Percentiles rank a stretch among this genome's conserved stretches.
Evolutionary conservation across 2,329 filamentous ascomycete species (phyloP).

Genomic region (Incumbomyces delicatus): DNA sequence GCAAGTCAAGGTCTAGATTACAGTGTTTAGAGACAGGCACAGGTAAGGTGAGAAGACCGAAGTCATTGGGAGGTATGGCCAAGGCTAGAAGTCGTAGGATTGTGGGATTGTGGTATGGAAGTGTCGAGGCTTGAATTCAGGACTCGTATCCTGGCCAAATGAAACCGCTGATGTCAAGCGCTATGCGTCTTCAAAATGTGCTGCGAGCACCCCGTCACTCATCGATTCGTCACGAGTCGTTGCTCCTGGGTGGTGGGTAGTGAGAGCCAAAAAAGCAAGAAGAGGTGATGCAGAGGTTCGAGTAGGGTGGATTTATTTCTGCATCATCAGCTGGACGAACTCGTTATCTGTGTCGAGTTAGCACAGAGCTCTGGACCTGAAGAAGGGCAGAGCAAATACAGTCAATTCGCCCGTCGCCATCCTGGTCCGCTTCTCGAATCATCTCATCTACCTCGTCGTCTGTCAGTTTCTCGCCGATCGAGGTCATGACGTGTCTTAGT

Average conservation of each 20-base stretch:
- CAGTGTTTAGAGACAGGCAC: no score
- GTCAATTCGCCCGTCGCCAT: slow-evolving; percentile 79
- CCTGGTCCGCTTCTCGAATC: slow-evolving; percentile 85
- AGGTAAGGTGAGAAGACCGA: no score
- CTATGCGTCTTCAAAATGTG: not conserved
- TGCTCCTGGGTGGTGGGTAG: no score
- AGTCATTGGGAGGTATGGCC: no score
- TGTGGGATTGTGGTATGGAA: no score
- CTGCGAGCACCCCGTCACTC: no score
- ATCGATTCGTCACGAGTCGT: slow-evolving; percentile 2
- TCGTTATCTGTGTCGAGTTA: slow-evolving; percentile 60
- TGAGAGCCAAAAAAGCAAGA: not conserved
- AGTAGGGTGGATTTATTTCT: slow-evolving; percentile 52
- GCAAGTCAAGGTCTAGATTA: no score
- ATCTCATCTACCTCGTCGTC: slow-evolving; percentile 89
- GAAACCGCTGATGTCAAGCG: not conserved
- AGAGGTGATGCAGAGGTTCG: not conserved
- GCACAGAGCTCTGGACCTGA: not conserved
- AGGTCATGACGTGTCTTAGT: slow-evolving; percentile 84
- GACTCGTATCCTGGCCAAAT: no score
- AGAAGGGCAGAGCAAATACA: slow-evolving; percentile 41
- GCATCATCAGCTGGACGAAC: slow-evolving; percentile 92
- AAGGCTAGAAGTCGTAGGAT: no score
- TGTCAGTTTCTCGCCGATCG: slow-evolving; percentile 82
- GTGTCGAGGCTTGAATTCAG: no score